Percentiles rank a stretch among this genome's conserved stretches.
phyloP scores from a whole-genome alignment of 2,329 filamentous ascomycete genomes.

The Aureobasidium leucospermi region DNA sequence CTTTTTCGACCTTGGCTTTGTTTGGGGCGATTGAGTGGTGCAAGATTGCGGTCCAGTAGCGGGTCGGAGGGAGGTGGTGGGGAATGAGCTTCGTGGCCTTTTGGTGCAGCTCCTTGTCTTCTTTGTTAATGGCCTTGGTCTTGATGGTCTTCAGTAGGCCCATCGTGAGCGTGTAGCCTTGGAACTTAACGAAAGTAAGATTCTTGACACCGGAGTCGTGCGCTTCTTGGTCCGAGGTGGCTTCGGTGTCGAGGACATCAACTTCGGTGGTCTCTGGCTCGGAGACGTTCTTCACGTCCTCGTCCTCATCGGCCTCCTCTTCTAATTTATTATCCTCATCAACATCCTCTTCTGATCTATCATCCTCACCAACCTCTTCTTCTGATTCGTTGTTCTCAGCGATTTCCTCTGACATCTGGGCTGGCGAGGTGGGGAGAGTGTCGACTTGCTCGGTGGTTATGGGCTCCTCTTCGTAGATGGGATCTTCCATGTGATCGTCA shows the following conservation, averaged over 20 bases:
- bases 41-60: slow-evolving; percentile 30
- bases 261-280: background rate
- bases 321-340: background rate
- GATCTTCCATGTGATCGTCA: background rate
- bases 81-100: slow-evolving; percentile 19
- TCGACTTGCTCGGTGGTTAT: background rate
- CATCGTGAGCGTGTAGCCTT: background rate
- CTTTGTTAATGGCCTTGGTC: slow-evolving; percentile 2
- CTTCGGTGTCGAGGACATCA: background rate
- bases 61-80: slow-evolving; percentile 18
- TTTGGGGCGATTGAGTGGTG: slow-evolving; percentile 14
- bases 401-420: background rate
- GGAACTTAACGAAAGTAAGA: background rate
- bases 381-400: background rate
- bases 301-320: slow-evolving; percentile 2
- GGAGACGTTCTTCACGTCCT: background rate
- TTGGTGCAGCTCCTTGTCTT: slow-evolving; percentile 21
- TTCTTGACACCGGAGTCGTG: background rate
- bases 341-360: background rate
- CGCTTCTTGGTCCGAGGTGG: background rate
- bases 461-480: background rate
- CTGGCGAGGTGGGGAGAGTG: background rate
- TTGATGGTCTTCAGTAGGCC: background rate
- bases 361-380: background rate
- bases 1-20: slow-evolving; percentile 18